These are phyloP conservation scores for Teunomyces barrocoloradensis DNA, from an alignment of 805 yeast species.

Conservation along the genomic window DNA sequence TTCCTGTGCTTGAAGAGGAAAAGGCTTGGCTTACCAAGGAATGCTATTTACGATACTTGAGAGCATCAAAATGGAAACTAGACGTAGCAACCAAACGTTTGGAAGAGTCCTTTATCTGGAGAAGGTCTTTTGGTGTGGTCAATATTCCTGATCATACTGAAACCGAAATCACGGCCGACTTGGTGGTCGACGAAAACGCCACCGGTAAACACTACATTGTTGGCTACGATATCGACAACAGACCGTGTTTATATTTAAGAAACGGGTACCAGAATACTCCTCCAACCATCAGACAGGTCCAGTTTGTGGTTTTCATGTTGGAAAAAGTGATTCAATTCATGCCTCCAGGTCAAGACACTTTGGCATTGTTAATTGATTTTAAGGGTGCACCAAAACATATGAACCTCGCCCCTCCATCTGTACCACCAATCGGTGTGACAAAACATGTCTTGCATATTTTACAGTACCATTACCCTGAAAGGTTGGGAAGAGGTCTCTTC, in stretches of 20 bases:
- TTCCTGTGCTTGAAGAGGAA: constrained; percentile 45
- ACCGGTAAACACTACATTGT: constrained; percentile 90
- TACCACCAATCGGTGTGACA: constrained; percentile 50
- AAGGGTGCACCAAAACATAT: constrained; percentile 63
- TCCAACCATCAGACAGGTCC: constrained; percentile 87
- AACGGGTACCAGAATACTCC: constrained; percentile 97
- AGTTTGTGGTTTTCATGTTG: constrained; percentile 87
- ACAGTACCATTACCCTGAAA: constrained; percentile 59
- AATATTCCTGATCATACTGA: constrained; percentile 34
- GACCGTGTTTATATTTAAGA: constrained; percentile 90
- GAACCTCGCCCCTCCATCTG: constrained; percentile 39
- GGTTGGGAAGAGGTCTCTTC: constrained; percentile 52
- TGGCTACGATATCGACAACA: constrained; percentile 84
- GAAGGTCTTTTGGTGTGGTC: constrained; percentile 82
- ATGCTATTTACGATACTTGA: constrained; percentile 81
- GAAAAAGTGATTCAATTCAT: constrained; percentile 91
- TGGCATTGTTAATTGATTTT: constrained; percentile 89
- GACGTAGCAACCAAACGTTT: constrained; percentile 71
- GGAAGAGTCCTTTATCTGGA: constrained; percentile 81
- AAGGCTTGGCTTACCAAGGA: constrained; percentile 93
- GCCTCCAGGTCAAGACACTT: constrained; percentile 95
- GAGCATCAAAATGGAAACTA: constrained; percentile 91
- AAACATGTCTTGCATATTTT: constrained; percentile 50
- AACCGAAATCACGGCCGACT: constrained; percentile 50
- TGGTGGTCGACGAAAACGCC: constrained; percentile 67